Evolutionary conservation across 257 asterid genomes (phyloP).

Genomic region (Solanum chiquidenum): DNA sequence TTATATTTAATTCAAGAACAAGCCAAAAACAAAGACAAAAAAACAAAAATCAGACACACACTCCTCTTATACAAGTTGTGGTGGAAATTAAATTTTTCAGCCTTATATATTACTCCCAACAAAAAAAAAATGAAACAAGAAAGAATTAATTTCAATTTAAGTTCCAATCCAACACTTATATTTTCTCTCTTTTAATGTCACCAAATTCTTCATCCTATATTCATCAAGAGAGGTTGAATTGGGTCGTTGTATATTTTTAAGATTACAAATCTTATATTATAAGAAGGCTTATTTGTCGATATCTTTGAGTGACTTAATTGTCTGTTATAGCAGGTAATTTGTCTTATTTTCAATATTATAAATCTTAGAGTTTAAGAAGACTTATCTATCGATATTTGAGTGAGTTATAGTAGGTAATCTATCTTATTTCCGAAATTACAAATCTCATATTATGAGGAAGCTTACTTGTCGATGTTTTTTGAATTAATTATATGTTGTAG

Average conservation of each 20-base stretch:
- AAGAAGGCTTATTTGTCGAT: no score
- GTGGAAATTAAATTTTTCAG: conserved; percentile 26
- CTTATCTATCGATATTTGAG: neutral
- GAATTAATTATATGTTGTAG: neutral
- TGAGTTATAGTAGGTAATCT: neutral
- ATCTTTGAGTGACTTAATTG: no score
- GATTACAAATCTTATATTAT: neutral
- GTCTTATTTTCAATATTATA: neutral
- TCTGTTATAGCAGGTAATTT: no score
- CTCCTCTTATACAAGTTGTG: conserved; percentile 30
- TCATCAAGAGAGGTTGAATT: neutral
- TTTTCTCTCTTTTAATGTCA: neutral
- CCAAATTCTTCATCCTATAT: neutral
- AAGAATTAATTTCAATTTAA: neutral
- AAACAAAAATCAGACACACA: conserved; percentile 25
- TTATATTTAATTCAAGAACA: neutral
- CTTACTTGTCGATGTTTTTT: no score
- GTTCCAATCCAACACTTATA: neutral
- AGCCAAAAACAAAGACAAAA: conserved; percentile 29
- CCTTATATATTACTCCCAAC: neutral
- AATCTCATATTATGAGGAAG: no score
- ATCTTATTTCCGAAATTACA: no score
- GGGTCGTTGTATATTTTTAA: neutral
- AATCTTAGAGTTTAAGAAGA: neutral
- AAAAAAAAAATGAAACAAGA: neutral